These are phyloP conservation scores for Neurospora sp. DNA, from an alignment of 495 filamentous ascomycete genomes.

Conservation along the genomic window DNA sequence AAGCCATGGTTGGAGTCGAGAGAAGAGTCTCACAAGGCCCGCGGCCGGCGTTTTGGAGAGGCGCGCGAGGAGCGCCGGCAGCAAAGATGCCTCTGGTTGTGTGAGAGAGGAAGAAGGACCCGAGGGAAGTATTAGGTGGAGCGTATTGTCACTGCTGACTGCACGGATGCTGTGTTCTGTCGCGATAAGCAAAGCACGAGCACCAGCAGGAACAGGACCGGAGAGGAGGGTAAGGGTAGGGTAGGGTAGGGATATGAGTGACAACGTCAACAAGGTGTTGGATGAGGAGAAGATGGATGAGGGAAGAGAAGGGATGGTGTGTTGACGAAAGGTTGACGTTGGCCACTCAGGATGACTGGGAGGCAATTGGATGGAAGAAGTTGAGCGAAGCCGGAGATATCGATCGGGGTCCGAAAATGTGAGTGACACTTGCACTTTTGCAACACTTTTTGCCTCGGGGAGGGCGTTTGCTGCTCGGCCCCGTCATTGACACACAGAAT, in stretches of 20 bases:
- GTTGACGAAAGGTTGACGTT: neutral
- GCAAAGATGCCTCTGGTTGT: neutral
- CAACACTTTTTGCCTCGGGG: neutral
- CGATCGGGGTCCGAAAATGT: neutral
- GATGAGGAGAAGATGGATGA: neutral
- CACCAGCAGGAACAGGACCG: neutral
- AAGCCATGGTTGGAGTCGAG: slow-evolving; percentile 6
- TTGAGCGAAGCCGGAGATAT: neutral
- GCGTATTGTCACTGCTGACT: neutral
- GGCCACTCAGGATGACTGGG: neutral
- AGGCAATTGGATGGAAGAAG: neutral
- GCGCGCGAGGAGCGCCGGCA: neutral
- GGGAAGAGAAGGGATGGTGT: neutral
- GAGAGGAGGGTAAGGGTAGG: neutral
- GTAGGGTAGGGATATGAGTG: neutral
- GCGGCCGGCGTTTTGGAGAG: neutral
- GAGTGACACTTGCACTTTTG: neutral
- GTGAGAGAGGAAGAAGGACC: neutral
- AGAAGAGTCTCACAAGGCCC: neutral
- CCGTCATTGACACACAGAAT: neutral
- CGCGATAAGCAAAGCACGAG: neutral
- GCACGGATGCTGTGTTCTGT: neutral
- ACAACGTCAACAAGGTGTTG: neutral
- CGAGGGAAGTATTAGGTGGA: neutral
- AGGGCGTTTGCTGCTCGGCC: neutral